A percentile compares a stretch with the other conserved stretches of the same genome.
These are phyloP conservation scores for Trichoderma breve DNA, from an alignment of 2,329 filamentous ascomycete genomes.

Conservation along the genomic window DNA sequence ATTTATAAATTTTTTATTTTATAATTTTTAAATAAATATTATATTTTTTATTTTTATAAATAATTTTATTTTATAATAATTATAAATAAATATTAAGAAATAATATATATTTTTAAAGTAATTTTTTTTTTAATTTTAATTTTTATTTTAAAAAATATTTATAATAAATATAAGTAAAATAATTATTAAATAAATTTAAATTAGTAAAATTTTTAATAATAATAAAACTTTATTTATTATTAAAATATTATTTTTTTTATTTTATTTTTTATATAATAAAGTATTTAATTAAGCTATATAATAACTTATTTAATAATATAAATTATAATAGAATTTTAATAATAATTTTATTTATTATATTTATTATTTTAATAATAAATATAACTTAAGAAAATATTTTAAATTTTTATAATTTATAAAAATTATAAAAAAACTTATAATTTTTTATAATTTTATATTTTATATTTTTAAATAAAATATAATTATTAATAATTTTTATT, in stretches of 20 bases:
- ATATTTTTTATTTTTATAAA: not conserved
- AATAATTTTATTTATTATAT: not conserved
- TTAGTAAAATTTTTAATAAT: not conserved
- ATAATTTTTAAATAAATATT: not conserved
- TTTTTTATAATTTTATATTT: not conserved
- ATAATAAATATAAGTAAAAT: not conserved
- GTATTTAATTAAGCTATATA: not conserved
- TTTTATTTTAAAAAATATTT: not conserved
- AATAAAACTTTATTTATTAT: not conserved
- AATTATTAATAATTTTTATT: not conserved
- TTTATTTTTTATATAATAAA: not conserved
- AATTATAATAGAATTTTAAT: not conserved
- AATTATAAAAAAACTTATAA: not conserved
- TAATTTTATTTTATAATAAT: not conserved
- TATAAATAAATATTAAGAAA: not conserved
- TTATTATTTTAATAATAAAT: not conserved
- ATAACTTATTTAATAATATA: not conserved
- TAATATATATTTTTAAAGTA: no score
- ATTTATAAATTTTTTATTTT: not conserved
- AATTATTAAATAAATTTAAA: not conserved
- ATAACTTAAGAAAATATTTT: not conserved
- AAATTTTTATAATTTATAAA: not conserved
- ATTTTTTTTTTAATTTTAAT: not conserved
- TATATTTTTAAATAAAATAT: not conserved
- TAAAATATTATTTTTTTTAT: not conserved